A percentile compares a stretch with the other conserved stretches of the same genome.
These are phyloP conservation scores for Salpingoeca rosetta DNA, from an alignment of 78 protist genomes.

Conservation along the genomic window DNA sequence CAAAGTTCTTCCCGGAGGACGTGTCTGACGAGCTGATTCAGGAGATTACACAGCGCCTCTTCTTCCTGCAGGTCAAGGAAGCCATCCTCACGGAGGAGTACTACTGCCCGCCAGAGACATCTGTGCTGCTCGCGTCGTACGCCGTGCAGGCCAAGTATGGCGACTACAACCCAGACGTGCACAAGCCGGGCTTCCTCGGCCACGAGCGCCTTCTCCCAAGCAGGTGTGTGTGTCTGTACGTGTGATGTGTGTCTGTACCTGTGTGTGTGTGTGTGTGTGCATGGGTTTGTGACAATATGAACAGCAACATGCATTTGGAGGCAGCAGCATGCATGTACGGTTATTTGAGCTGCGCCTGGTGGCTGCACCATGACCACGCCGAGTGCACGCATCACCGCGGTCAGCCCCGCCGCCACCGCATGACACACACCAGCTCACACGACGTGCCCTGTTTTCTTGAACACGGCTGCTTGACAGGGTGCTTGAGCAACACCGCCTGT, in stretches of 20 bases:
- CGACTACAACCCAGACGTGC: neutral
- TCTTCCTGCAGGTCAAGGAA: neutral
- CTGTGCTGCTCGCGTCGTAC: conserved; percentile 6
- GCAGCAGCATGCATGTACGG: too few species aligned
- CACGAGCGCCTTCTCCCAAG: neutral
- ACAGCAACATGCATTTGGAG: too few species aligned
- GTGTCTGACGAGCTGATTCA: conserved; percentile 5
- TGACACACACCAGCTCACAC: too few species aligned
- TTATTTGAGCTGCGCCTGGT: too few species aligned
- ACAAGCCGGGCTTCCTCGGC: neutral
- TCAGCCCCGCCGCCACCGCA: too few species aligned
- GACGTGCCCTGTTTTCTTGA: too few species aligned
- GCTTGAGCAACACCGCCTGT: neutral
- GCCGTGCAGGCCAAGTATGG: conserved; percentile 6
- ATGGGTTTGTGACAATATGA: neutral
- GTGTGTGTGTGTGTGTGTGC: neutral
- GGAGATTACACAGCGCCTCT: neutral
- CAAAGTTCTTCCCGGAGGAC: conserved; percentile 13
- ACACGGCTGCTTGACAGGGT: too few species aligned
- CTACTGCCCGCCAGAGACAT: conserved; percentile 5
- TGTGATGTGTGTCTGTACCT: neutral
- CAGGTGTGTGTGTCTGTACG: neutral
- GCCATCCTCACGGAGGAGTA: neutral
- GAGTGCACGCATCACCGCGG: too few species aligned
- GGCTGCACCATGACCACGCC: too few species aligned